Conservation (phyloP, 2,329 filamentous ascomycete genomes). For the Bipolaris sorokiniana region DNA sequence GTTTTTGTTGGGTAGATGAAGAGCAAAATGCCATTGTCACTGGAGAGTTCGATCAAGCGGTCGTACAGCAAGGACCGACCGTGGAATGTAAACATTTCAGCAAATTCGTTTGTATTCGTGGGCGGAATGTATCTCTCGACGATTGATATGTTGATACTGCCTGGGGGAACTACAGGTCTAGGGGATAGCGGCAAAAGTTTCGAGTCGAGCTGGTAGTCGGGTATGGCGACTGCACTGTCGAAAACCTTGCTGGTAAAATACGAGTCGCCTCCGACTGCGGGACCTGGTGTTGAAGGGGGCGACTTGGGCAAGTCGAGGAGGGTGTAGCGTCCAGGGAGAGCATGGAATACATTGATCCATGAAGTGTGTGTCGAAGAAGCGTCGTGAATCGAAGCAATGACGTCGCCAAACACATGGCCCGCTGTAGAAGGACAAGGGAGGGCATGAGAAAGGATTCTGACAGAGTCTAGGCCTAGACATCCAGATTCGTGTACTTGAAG, state of each 20-base stretch:
- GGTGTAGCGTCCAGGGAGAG: conserved; percentile 66
- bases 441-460: conserved; percentile 66
- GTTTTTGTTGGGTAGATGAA: conserved; percentile 67
- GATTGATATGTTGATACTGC: conserved; percentile 65
- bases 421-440: conserved; percentile 61
- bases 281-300: conserved; percentile 65
- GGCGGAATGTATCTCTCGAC: conserved; percentile 72
- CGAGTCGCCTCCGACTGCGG: conserved; percentile 59
- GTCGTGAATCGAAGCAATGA: conserved; percentile 63
- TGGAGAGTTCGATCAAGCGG: conserved; percentile 65
- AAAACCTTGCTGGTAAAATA: conserved; percentile 69
- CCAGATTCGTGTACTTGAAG: conserved; percentile 41
- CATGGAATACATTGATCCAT: conserved; percentile 70
- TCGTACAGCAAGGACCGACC: conserved; percentile 65
- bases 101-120: conserved; percentile 63
- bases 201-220: conserved; percentile 63
- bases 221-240: conserved; percentile 65
- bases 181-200: conserved; percentile 59
- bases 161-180: conserved; percentile 64
- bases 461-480: conserved; percentile 47
- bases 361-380: conserved; percentile 59
- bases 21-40: conserved; percentile 62
- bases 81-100: conserved; percentile 62
- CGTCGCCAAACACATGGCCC: conserved; percentile 59
- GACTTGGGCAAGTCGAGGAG: conserved; percentile 67